Conservation (phyloP, 2,329 filamentous ascomycete species). For the Chrysoporthe austroafricana region DNA sequence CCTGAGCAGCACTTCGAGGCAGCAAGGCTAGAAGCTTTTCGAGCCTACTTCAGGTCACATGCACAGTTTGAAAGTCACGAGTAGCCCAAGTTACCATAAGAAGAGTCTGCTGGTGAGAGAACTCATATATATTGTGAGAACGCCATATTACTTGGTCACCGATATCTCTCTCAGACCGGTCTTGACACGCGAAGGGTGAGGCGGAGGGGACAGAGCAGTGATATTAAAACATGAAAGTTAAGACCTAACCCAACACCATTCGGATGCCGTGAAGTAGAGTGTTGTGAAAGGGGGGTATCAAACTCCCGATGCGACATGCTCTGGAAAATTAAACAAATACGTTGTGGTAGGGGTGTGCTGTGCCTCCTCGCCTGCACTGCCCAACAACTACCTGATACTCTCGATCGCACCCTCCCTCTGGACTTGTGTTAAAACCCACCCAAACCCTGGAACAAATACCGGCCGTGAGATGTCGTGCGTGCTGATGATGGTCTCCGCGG, state of each 20-base stretch:
- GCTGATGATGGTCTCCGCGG: not conserved
- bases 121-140: not conserved
- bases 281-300: constrained; percentile 16
- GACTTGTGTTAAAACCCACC: not conserved
- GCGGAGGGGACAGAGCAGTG: not conserved
- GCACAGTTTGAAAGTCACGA: too few species aligned
- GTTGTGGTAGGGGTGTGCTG: constrained; percentile 11
- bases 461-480: not conserved
- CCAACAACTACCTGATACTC: constrained; percentile 8
- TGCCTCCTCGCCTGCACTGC: constrained; percentile 3
- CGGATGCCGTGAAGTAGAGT: not conserved
- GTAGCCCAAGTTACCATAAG: not conserved
- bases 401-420: not conserved
- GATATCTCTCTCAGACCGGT: not conserved
- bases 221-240: not conserved
- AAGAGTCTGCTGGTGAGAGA: not conserved
- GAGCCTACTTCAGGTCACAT: too few species aligned
- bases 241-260: not conserved
- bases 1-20: too few species aligned
- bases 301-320: constrained; percentile 16
- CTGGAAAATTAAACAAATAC: constrained; percentile 20
- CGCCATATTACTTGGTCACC: not conserved
- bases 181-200: not conserved
- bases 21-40: too few species aligned
- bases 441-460: not conserved